Conservation (phyloP, 306 rosid genomes). For the Luffa acutangula region DNA sequence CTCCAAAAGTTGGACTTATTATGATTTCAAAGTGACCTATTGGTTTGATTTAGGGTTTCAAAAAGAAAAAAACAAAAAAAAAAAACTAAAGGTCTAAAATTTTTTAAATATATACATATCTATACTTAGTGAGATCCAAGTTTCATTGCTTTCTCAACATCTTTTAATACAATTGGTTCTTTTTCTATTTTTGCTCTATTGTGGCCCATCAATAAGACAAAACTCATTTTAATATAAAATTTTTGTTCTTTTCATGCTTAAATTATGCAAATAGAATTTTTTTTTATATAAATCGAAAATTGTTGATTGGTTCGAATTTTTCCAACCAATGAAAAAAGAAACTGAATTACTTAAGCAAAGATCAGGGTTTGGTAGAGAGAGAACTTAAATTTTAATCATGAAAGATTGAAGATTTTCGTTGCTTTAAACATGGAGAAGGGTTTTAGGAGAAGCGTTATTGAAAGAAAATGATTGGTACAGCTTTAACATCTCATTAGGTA, state of each 20-base stretch:
- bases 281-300: neutral
- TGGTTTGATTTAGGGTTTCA: neutral
- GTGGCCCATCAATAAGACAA: neutral
- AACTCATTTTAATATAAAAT: neutral
- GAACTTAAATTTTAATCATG: neutral
- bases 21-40: neutral
- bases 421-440: neutral
- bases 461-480: neutral
- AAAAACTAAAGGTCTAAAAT: neutral
- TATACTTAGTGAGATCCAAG: neutral
- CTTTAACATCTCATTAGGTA: conserved; percentile 10
- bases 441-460: neutral
- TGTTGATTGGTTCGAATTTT: neutral
- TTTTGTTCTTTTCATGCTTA: neutral
- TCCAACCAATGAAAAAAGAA: neutral
- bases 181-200: neutral
- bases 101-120: neutral
- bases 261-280: neutral
- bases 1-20: neutral
- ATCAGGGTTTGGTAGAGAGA: neutral
- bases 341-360: neutral
- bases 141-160: neutral
- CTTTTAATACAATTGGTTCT: neutral
- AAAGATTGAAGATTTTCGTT: neutral
- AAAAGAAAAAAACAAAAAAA: neutral